Conservation (phyloP, 345 rosid species). For the Mangifera indica region DNA sequence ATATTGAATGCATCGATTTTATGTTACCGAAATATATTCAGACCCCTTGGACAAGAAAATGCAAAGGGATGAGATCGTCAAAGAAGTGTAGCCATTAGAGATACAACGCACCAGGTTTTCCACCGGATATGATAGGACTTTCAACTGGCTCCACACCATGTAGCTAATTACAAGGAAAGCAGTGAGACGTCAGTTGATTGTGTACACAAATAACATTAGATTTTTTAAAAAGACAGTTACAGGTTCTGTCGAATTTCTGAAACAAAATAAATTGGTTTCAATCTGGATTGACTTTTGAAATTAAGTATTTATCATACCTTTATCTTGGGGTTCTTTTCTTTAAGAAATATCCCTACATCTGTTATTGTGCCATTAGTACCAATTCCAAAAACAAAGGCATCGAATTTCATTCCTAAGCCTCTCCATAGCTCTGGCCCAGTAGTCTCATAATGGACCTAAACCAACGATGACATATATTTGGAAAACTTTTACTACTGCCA, state of each 20-base stretch:
- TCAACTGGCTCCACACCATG: slow-evolving; percentile 86
- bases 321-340: slow-evolving; percentile 68
- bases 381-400: slow-evolving; percentile 85
- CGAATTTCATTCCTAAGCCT: slow-evolving; percentile 73
- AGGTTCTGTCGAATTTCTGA: neutral
- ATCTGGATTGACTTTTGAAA: neutral
- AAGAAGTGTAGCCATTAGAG: neutral
- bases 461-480: neutral
- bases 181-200: slow-evolving; percentile 17
- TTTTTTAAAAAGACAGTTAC: neutral
- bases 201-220: neutral
- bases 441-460: slow-evolving; percentile 81
- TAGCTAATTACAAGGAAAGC: slow-evolving; percentile 39
- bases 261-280: neutral
- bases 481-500: too few species aligned
- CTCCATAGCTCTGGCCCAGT: slow-evolving; percentile 97
- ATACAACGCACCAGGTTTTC: slow-evolving; percentile 83
- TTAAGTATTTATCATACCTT: slow-evolving; percentile 45
- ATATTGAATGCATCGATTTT: neutral
- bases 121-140: slow-evolving; percentile 77
- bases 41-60: neutral
- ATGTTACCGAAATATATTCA: slow-evolving; percentile 4
- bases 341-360: slow-evolving; percentile 77
- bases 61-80: neutral
- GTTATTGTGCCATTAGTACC: slow-evolving; percentile 96